A percentile compares a stretch with the other conserved stretches of the same genome.
phyloP scores from a whole-genome alignment of 192 early-diverging fungal genomes.

The Blastocladiella britannica region DNA sequence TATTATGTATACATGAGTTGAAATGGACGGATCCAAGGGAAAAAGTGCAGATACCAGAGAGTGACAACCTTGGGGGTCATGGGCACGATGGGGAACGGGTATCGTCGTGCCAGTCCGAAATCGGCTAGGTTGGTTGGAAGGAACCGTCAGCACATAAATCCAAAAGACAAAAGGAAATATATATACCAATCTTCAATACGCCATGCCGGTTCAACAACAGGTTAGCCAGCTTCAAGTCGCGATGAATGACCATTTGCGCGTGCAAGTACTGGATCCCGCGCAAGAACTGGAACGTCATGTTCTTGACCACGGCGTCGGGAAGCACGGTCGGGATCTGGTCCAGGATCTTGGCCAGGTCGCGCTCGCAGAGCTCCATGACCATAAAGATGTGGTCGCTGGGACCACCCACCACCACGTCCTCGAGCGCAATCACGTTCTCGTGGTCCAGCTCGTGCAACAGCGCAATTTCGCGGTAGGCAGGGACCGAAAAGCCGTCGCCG shows the following conservation, averaged over 20 bases:
- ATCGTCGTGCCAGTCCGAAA: conserved; percentile 71
- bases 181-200: conserved; percentile 13
- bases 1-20: too few species aligned
- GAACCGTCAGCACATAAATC: neutral
- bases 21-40: too few species aligned
- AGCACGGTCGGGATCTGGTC: neutral
- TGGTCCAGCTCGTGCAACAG: conserved; percentile 44
- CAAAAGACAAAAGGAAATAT: conserved; percentile 1
- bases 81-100: conserved; percentile 46
- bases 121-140: conserved; percentile 33
- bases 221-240: neutral
- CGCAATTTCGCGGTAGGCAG: conserved; percentile 54
- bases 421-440: conserved; percentile 47
- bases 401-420: conserved; percentile 48
- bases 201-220: neutral
- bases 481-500: conserved; percentile 37
- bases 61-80: conserved; percentile 83
- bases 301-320: conserved; percentile 41
- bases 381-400: conserved; percentile 59
- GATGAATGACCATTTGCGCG: neutral
- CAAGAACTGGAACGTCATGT: conserved; percentile 34
- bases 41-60: too few species aligned
- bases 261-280: neutral
- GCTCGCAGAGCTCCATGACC: conserved; percentile 75
- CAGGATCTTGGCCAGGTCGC: conserved; percentile 3